Evolutionary conservation across 306 rosid genomes (phyloP).

Genomic region (Trifolium repens): DNA sequence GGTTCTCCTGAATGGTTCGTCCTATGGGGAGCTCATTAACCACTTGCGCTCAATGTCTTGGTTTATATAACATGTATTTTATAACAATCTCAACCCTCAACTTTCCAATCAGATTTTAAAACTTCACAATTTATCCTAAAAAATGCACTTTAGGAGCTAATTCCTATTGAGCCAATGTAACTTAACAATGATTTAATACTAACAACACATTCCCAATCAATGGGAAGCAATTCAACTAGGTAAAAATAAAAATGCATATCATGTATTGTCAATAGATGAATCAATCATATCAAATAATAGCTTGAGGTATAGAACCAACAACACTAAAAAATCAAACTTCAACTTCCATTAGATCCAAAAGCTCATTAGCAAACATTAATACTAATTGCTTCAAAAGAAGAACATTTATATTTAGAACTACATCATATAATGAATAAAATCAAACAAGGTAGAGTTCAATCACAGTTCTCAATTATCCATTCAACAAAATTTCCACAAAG

Average conservation of each 20-base stretch:
- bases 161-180: background rate
- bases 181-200: background rate
- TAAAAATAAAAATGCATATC: background rate
- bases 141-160: background rate
- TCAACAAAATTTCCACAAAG: slow-evolving; percentile 2
- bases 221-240: slow-evolving; percentile 3
- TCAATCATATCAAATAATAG: background rate
- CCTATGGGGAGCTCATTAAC: too few species aligned
- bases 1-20: too few species aligned
- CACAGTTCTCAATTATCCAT: slow-evolving; percentile 7
- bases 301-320: too few species aligned
- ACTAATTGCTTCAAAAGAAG: background rate
- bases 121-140: background rate
- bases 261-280: background rate
- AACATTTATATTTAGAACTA: background rate
- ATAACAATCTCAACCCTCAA: slow-evolving; percentile 1
- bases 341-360: slow-evolving; percentile 30
- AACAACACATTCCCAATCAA: slow-evolving; percentile 19
- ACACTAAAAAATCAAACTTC: background rate
- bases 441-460: slow-evolving; percentile 10
- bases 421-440: slow-evolving; percentile 2
- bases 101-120: background rate
- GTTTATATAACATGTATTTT: background rate
- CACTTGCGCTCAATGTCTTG: too few species aligned
- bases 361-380: background rate